Evolutionary conservation across 2,329 filamentous ascomycete species (phyloP).

Genomic region (Leptographium lundbergii): DNA sequence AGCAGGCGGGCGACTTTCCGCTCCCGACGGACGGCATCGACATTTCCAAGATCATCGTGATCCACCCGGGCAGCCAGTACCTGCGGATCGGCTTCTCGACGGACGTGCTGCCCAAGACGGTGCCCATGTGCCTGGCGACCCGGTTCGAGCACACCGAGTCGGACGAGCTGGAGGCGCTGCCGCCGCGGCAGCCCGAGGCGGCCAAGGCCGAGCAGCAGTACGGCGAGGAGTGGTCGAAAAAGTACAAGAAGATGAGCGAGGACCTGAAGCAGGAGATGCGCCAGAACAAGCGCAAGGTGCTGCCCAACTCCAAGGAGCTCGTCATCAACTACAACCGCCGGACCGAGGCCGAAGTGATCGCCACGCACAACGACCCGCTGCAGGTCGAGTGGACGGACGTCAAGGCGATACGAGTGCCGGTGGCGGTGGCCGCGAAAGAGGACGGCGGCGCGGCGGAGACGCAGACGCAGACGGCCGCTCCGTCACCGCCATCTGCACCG

Average conservation of each 20-base stretch:
- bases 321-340: constrained; percentile 89
- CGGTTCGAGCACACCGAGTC: constrained; percentile 69
- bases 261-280: constrained; percentile 88
- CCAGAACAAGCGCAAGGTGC: constrained; percentile 81
- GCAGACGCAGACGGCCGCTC: background rate
- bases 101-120: constrained; percentile 84
- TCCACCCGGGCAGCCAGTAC: constrained; percentile 93
- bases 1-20: constrained; percentile 36
- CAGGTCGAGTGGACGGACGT: constrained; percentile 94
- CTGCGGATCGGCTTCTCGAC: constrained; percentile 89
- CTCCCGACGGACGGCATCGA: constrained; percentile 49
- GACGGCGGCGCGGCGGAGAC: background rate
- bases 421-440: background rate
- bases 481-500: constrained; percentile 22
- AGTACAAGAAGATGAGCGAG: constrained; percentile 69
- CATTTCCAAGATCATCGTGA: constrained; percentile 83
- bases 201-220: constrained; percentile 65
- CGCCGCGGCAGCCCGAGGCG: constrained; percentile 53
- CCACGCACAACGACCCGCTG: constrained; percentile 86
- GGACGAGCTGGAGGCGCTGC: constrained; percentile 69
- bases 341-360: constrained; percentile 72
- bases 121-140: constrained; percentile 84
- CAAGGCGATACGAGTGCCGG: constrained; percentile 21
- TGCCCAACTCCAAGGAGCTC: constrained; percentile 95
- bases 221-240: constrained; percentile 66